Evolutionary conservation across 805 yeast species (phyloP).

Genomic region (Saccharomycopsis selenospora): DNA sequence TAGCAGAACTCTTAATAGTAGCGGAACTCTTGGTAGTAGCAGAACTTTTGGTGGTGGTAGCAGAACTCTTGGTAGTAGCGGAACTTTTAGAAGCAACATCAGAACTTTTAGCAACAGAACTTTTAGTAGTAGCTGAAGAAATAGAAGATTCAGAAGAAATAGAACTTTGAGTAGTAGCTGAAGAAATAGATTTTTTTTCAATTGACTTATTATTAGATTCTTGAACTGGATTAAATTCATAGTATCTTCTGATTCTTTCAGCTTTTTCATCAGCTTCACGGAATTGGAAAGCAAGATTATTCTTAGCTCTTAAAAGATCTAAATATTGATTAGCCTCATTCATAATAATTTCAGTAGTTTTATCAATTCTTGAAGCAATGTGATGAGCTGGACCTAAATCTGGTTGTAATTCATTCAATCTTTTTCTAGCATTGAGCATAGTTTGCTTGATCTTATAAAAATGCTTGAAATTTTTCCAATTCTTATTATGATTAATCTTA

Average conservation of each 20-base stretch:
- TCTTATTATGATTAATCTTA: slow-evolving; percentile 12
- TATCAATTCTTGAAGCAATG: slow-evolving; percentile 24
- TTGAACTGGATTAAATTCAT: slow-evolving; percentile 8
- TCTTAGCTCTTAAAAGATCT: slow-evolving; percentile 49
- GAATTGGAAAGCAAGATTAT: slow-evolving; percentile 48
- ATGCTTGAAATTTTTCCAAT: slow-evolving; percentile 18
- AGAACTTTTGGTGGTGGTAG: too few species aligned
- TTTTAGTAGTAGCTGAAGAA: too few species aligned
- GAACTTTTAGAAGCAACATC: too few species aligned
- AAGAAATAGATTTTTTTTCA: too few species aligned
- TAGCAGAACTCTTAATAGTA: too few species aligned
- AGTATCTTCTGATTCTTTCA: slow-evolving; percentile 21
- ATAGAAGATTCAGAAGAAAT: too few species aligned
- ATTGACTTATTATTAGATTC: too few species aligned
- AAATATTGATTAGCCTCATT: slow-evolving; percentile 59
- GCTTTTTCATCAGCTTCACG: slow-evolving; percentile 40
- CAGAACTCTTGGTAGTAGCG: too few species aligned
- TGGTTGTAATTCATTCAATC: slow-evolving; percentile 7
- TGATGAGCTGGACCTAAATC: slow-evolving; percentile 9
- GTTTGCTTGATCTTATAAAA: slow-evolving; percentile 31
- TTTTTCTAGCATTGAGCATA: slow-evolving; percentile 8
- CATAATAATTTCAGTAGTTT: slow-evolving; percentile 40
- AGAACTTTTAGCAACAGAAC: too few species aligned
- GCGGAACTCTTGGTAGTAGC: too few species aligned
- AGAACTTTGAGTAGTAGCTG: too few species aligned